Conservation (phyloP, 129 eudicot species). For the Arctium lappa region DNA sequence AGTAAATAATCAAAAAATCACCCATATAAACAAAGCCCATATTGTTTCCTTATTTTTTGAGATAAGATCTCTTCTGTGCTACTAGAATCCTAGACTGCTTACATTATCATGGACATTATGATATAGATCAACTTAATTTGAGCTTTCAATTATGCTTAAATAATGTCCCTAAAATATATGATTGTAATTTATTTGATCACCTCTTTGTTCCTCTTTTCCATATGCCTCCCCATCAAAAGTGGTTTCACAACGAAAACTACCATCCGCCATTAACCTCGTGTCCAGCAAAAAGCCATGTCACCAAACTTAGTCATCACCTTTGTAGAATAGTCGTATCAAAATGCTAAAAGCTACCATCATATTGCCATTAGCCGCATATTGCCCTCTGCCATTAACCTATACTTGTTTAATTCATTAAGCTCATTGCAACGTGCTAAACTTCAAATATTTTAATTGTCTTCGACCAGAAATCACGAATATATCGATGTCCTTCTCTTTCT, state of each 20-base stretch:
- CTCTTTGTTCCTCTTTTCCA: neutral
- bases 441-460: neutral
- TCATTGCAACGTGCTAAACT: neutral
- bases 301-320: neutral
- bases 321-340: neutral
- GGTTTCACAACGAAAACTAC: neutral
- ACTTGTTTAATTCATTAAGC: neutral
- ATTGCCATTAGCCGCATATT: neutral
- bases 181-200: no score
- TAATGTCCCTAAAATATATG: neutral
- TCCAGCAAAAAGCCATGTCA: neutral
- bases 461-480: neutral
- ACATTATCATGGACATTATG: neutral
- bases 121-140: neutral
- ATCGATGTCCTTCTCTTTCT: neutral
- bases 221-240: neutral
- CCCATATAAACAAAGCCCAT: no score
- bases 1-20: no score
- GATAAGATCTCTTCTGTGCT: neutral
- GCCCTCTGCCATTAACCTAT: neutral
- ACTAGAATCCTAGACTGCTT: neutral
- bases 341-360: neutral
- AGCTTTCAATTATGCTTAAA: neutral
- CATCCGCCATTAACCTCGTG: neutral
- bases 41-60: no score